These are phyloP conservation scores for Pseudodiploospora longispora DNA, from an alignment of 2,329 filamentous ascomycete species.

Conservation along the genomic window DNA sequence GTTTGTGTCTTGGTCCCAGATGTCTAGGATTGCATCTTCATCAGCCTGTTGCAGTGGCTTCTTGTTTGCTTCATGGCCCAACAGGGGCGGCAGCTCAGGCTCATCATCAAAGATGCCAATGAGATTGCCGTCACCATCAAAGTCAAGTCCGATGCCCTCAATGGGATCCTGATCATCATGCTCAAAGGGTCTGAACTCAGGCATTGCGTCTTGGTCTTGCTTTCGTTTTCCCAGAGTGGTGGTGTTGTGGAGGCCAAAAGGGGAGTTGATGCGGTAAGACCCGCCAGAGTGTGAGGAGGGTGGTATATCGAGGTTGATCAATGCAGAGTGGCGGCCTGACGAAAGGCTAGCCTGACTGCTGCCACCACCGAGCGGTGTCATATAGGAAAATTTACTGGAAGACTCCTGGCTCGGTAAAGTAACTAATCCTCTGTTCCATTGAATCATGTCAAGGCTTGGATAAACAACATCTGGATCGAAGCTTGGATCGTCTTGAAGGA, in stretches of 20 bases:
- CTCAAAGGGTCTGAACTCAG: slow-evolving; percentile 24
- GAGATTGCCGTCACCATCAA: slow-evolving; percentile 45
- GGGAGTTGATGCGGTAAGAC: slow-evolving; percentile 24
- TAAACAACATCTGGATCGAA: slow-evolving; percentile 42
- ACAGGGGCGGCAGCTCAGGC: slow-evolving; percentile 35
- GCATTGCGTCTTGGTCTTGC: slow-evolving; percentile 12
- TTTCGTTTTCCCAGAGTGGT: slow-evolving; percentile 20
- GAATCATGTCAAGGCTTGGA: slow-evolving; percentile 28
- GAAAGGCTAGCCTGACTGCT: slow-evolving; percentile 23
- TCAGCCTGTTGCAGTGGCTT: not conserved
- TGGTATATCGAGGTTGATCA: slow-evolving; percentile 23
- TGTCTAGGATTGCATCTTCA: too few species aligned
- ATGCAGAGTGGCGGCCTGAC: slow-evolving; percentile 18
- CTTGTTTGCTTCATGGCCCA: slow-evolving; percentile 17
- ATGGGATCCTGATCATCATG: slow-evolving; percentile 31
- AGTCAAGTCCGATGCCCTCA: slow-evolving; percentile 37
- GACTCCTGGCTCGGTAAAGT: slow-evolving; percentile 29
- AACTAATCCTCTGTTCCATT: slow-evolving; percentile 24
- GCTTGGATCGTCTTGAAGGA: slow-evolving; percentile 72
- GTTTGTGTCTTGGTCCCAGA: too few species aligned
- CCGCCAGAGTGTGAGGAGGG: slow-evolving; percentile 26
- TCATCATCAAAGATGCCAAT: slow-evolving; percentile 33
- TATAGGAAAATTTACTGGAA: slow-evolving; percentile 32
- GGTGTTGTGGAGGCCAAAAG: slow-evolving; percentile 22
- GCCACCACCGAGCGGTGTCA: slow-evolving; percentile 29